A percentile compares a stretch with the other conserved stretches of the same genome.
Evolutionary conservation across 2,329 filamentous ascomycete genomes (phyloP).

Genomic region (Parastagonospora avenae): DNA sequence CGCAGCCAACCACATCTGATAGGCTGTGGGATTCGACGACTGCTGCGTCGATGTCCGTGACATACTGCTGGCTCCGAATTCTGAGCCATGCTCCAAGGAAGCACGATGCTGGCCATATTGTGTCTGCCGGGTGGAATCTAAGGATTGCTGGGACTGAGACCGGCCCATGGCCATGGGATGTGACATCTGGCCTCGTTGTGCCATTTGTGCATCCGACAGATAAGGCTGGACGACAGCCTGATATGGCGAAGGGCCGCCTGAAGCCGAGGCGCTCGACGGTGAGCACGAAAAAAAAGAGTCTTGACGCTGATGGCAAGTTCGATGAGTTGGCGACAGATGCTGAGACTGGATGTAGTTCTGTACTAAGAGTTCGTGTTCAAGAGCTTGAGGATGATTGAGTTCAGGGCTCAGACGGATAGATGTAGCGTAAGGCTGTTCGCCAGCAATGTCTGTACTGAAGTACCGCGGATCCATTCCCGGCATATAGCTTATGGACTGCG

Average conservation of each 20-base stretch:
- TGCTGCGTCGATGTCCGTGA: constrained; percentile 10
- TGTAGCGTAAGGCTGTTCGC: too few relatives aligned
- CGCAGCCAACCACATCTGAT: not conserved
- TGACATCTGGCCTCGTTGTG: constrained; percentile 2
- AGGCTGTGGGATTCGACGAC: constrained; percentile 4
- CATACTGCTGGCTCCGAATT: constrained; percentile 2
- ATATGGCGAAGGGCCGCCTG: constrained; percentile 4
- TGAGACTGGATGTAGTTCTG: constrained; percentile 15
- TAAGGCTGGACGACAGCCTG: constrained; percentile 27
- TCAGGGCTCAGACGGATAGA: too few relatives aligned
- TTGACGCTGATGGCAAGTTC: constrained; percentile 9
- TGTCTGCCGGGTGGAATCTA: constrained; percentile 6
- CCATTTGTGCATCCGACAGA: not conserved
- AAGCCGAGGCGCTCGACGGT: constrained; percentile 2
- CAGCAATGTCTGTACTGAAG: too few relatives aligned
- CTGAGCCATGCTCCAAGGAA: constrained; percentile 1
- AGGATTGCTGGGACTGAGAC: constrained; percentile 16
- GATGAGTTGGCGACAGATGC: constrained; percentile 7
- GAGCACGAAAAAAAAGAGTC: constrained; percentile 19
- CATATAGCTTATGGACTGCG: not conserved
- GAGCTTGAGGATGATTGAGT: constrained; percentile 1
- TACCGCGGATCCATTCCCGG: not conserved
- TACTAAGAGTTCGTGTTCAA: constrained; percentile 1
- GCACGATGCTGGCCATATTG: not conserved
- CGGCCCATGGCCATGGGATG: constrained; percentile 16